These are phyloP conservation scores for Trypanosomatidae sp. DNA, from an alignment of 208 protist genomes.

Conservation along the genomic window DNA sequence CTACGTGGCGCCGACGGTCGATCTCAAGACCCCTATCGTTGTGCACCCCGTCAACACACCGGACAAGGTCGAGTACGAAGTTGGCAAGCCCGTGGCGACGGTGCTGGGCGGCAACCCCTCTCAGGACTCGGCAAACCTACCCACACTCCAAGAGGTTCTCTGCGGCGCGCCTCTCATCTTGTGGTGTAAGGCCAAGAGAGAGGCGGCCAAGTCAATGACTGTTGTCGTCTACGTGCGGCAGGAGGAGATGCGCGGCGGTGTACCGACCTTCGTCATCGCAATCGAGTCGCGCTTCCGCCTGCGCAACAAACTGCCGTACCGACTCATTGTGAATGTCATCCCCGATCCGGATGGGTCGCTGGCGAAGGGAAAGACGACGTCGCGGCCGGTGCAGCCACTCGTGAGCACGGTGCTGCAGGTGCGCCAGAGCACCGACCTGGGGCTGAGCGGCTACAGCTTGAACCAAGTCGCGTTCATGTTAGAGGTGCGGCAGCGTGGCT, in stretches of 20 bases:
- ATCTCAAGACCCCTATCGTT: slow-evolving; percentile 40
- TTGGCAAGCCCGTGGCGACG: slow-evolving; percentile 10
- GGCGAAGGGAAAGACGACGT: slow-evolving; percentile 17
- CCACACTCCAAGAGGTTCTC: slow-evolving; percentile 47
- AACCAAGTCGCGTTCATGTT: slow-evolving; percentile 36
- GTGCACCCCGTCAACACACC: slow-evolving; percentile 48
- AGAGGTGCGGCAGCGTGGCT: slow-evolving; percentile 38
- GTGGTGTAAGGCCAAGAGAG: slow-evolving; percentile 20
- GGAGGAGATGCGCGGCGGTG: slow-evolving; percentile 62
- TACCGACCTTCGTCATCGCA: slow-evolving; percentile 64
- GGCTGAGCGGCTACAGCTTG: slow-evolving; percentile 31
- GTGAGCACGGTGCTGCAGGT: slow-evolving; percentile 39
- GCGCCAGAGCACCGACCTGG: slow-evolving; percentile 37
- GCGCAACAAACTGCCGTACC: slow-evolving; percentile 75
- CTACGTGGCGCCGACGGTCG: slow-evolving; percentile 49
- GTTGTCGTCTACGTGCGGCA: slow-evolving; percentile 47
- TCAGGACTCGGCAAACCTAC: background rate
- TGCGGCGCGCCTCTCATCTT: slow-evolving; percentile 36
- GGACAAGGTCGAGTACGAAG: slow-evolving; percentile 23
- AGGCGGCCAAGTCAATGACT: slow-evolving; percentile 8
- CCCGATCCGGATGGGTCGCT: slow-evolving; percentile 22
- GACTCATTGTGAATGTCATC: slow-evolving; percentile 40
- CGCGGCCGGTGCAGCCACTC: slow-evolving; percentile 17
- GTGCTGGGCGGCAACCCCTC: slow-evolving; percentile 11
- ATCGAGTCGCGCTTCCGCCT: slow-evolving; percentile 66